Base-by-base conservation (phyloP, 768 basidiomycete genomes). In the Naganishia friedmannii region DNA sequence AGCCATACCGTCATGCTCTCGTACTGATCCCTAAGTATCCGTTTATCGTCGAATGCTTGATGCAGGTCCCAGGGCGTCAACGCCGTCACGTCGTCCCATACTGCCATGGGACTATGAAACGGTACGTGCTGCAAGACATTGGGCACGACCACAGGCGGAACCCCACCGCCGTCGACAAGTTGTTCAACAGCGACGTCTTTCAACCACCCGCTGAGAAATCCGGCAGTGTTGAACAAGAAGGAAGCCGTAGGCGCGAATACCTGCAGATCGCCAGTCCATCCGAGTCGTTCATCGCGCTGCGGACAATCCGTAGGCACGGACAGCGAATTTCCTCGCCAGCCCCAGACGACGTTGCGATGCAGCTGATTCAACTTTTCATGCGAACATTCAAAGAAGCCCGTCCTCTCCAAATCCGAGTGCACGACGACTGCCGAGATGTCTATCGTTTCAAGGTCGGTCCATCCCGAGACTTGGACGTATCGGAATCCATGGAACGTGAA, bases 231-330 rank as follows among this genome's bases (percentile, higher is more conserved):
- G 69, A 67, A 80, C 3, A 80, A 66, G 69, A 69, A 80, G 19
- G 68, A 73, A 13, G 77, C 77, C 15, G 79, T 78, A 13, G 72
- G 67, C 10, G 77, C 74, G 70, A 78, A 80, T 5, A 77, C 77
- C 57, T 78, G 77, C 19, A 80, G 72, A 63, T 80, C 79, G 19
- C 79, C 79, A 1, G 79, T 80, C 79, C 79, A 80, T 23, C 79
- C 79, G 19, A 80, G 72, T 32, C 79, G 72, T 60, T 80, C 79
- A 67, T 80, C 77, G 8, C 79, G 75, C 70, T 80, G 79, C 21
- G 79, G 79, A 70, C 79, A 80, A 58, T 80, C 79, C 28, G 77
- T 80, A 3, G 79, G 79, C 7, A 80, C 66, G 39, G 71, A 73
- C 8, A 78, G 60, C 37, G 75, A 76, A 56, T 78, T 78, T 45